Evolutionary conservation across 129 eudicot genomes (phyloP).

Genomic region (Artemisia argyi): DNA sequence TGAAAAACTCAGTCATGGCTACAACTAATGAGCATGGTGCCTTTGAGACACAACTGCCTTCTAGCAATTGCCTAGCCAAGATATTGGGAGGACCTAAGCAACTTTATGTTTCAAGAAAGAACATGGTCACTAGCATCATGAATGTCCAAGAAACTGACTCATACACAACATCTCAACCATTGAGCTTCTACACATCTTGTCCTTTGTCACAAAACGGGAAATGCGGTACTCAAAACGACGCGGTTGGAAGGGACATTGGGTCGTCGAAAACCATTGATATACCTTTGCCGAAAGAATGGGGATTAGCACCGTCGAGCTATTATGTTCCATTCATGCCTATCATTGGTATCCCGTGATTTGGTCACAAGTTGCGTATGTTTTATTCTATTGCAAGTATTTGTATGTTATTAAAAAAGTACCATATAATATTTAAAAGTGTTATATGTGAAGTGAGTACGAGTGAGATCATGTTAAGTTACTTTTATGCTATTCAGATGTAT

Average conservation of each 20-base stretch:
- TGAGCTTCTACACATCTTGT: conserved; percentile 63
- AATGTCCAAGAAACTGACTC: conserved; percentile 31
- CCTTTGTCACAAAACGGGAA: conserved; percentile 39
- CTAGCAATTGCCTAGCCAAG: conserved; percentile 58
- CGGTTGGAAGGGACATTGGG: conserved; percentile 22
- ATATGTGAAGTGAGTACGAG: neutral
- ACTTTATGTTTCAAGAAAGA: conserved; percentile 47
- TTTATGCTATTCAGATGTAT: conserved; percentile 18
- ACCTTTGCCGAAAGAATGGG: conserved; percentile 88
- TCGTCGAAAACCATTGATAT: conserved; percentile 67
- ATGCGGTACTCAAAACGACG: conserved; percentile 38
- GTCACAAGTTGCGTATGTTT: conserved; percentile 7
- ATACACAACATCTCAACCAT: conserved; percentile 54
- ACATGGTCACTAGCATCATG: conserved; percentile 38
- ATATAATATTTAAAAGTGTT: neutral
- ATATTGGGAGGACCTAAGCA: conserved; percentile 74
- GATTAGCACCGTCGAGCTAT: conserved; percentile 83
- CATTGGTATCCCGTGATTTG: conserved; percentile 70
- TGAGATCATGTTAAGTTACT: conserved; percentile 9
- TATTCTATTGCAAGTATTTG: neutral
- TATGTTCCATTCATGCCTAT: conserved; percentile 77
- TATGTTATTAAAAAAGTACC: neutral
- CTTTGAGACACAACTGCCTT: conserved; percentile 54
- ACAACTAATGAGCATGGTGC: conserved; percentile 59
- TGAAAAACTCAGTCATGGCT: conserved; percentile 52